Evolutionary conservation across 192 early-diverging fungal genomes (phyloP).

Genomic region (Cetraspora pellucida): DNA sequence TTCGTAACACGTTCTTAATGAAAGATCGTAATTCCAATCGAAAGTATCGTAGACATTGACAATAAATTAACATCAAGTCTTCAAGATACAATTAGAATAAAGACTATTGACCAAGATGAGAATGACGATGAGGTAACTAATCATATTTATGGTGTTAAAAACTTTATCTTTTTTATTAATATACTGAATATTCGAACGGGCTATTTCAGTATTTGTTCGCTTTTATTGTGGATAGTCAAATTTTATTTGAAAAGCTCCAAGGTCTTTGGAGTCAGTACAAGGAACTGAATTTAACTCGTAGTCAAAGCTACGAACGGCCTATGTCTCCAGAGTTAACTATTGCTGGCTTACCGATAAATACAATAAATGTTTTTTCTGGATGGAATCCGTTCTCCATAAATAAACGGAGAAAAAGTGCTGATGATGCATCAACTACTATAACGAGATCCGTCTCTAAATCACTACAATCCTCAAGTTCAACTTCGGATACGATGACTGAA

Average conservation of each 20-base stretch:
- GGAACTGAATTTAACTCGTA: not conserved
- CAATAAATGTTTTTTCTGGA: not conserved
- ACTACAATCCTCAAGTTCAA: constrained; percentile 34
- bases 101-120: constrained; percentile 56
- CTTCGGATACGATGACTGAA: constrained; percentile 21
- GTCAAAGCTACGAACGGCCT: not conserved
- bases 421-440: constrained; percentile 23
- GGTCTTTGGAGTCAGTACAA: constrained; percentile 29
- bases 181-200: not conserved
- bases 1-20: not conserved
- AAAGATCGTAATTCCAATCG: constrained; percentile 56
- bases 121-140: constrained; percentile 58
- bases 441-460: constrained; percentile 32
- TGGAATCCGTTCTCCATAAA: not conserved
- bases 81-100: constrained; percentile 53
- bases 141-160: not conserved
- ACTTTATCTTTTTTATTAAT: not conserved
- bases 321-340: not conserved
- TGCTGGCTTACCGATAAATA: not conserved
- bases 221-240: constrained; percentile 59
- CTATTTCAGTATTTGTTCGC: constrained; percentile 62
- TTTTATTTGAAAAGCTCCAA: constrained; percentile 40
- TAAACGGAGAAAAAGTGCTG: not conserved
- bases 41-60: constrained; percentile 56
- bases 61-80: constrained; percentile 50